phyloP scores from a whole-genome alignment of 2,329 filamentous ascomycete genomes.

The Phoma sp. region DNA sequence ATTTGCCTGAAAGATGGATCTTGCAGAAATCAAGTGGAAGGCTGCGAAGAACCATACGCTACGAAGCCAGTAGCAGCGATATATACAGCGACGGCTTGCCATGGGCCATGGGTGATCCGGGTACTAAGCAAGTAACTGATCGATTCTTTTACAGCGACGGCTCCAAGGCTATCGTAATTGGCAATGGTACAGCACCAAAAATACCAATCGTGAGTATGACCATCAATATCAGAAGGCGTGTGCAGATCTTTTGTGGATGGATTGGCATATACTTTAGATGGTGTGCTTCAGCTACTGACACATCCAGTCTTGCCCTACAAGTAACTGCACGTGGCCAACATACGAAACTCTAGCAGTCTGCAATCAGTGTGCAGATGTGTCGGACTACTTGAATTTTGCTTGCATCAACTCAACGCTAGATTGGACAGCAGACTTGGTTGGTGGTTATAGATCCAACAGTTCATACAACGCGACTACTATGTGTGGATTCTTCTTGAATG shows the following conservation, averaged over 20 bases:
- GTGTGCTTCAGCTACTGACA: too few species aligned
- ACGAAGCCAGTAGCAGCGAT: not conserved
- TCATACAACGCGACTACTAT: too few species aligned
- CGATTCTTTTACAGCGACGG: conserved; percentile 21
- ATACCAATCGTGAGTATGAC: not conserved
- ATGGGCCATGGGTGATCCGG: not conserved
- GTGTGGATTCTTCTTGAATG: too few species aligned
- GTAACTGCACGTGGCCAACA: conserved; percentile 36
- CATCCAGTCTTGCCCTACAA: conserved; percentile 32
- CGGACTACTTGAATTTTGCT: conserved; percentile 20
- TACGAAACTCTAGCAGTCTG: conserved; percentile 37
- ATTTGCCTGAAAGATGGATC: conserved; percentile 10
- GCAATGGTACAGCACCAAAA: conserved; percentile 9
- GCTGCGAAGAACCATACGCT: conserved; percentile 10
- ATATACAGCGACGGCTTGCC: conserved; percentile 7
- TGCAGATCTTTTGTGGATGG: too few species aligned
- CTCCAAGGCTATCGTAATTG: not conserved
- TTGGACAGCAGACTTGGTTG: conserved; percentile 9
- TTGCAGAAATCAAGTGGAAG: not conserved
- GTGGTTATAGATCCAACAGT: too few species aligned
- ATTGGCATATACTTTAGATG: too few species aligned
- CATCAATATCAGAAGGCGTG: too few species aligned
- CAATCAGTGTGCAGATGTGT: conserved; percentile 28
- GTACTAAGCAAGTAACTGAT: not conserved
- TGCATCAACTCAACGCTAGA: conserved; percentile 25